These are phyloP conservation scores for Scopulariopsis brevicaulis DNA, from an alignment of 2,329 filamentous ascomycete genomes.

Conservation along the genomic window DNA sequence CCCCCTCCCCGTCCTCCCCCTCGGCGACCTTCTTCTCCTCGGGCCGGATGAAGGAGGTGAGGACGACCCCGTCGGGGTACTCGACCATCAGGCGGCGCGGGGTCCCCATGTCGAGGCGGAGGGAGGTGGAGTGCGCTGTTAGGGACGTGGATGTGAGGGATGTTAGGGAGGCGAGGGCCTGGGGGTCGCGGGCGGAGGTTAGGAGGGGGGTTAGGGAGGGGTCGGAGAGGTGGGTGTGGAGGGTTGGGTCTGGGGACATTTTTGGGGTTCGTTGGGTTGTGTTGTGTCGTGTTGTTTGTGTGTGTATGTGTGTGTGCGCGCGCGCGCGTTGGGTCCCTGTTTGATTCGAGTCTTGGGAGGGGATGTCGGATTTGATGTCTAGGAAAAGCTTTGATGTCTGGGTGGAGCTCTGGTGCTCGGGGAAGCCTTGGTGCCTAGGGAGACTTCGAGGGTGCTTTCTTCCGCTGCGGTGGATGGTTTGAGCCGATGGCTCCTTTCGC, in stretches of 20 bases:
- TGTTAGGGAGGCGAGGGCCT: conserved; percentile 37
- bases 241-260: conserved; percentile 33
- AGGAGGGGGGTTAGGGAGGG: conserved; percentile 44
- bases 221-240: conserved; percentile 44
- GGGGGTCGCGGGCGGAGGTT: conserved; percentile 33
- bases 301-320: no score
- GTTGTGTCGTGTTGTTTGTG: conserved; percentile 7
- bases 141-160: conserved; percentile 40
- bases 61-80: conserved; percentile 29
- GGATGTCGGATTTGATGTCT: background rate
- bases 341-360: no score
- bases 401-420: no score
- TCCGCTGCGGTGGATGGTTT: no score
- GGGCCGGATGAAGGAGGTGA: conserved; percentile 20
- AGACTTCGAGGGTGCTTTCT: no score
- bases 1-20: background rate
- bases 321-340: no score
- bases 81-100: conserved; percentile 49
- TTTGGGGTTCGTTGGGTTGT: conserved; percentile 17
- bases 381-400: background rate
- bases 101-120: conserved; percentile 38
- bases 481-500: no score
- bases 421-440: no score
- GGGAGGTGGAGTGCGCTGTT: conserved; percentile 37
- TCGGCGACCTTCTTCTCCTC: background rate